A percentile compares a stretch with the other conserved stretches of the same genome.
Conservation (phyloP, 441 rosid species). For the Flueggea neowawraea region DNA sequence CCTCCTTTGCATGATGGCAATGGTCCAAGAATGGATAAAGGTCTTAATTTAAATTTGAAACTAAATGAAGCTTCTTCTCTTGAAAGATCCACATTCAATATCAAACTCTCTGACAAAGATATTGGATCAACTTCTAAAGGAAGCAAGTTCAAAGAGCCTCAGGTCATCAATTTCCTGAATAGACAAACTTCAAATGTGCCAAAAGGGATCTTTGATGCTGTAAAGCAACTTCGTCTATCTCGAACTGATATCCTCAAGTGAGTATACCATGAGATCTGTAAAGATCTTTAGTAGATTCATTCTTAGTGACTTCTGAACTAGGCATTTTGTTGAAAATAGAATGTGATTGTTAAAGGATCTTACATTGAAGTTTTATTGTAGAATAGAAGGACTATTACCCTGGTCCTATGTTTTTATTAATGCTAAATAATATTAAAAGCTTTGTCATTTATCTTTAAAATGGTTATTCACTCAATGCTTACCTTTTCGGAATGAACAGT, state of each 20-base stretch:
- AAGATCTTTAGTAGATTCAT: too few species aligned
- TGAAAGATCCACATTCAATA: conserved; percentile 14
- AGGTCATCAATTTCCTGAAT: conserved; percentile 15
- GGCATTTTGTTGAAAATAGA: too few species aligned
- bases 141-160: conserved; percentile 30
- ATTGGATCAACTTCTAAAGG: conserved; percentile 32
- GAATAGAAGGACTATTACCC: too few species aligned
- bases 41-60: conserved; percentile 13
- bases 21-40: conserved; percentile 12
- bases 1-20: conserved; percentile 8
- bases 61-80: conserved; percentile 19
- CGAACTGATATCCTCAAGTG: conserved; percentile 73
- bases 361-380: too few species aligned
- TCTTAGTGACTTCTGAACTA: too few species aligned
- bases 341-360: too few species aligned
- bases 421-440: too few species aligned
- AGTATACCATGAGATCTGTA: conserved; percentile 18
- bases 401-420: too few species aligned
- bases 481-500: too few species aligned
- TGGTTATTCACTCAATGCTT: too few species aligned
- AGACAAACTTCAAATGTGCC: conserved; percentile 35
- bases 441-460: too few species aligned
- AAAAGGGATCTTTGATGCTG: conserved; percentile 44
- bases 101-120: conserved; percentile 11
- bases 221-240: conserved; percentile 70